Conservation (phyloP, 495 filamentous ascomycete genomes). For the Oleoguttula mirabilis region DNA sequence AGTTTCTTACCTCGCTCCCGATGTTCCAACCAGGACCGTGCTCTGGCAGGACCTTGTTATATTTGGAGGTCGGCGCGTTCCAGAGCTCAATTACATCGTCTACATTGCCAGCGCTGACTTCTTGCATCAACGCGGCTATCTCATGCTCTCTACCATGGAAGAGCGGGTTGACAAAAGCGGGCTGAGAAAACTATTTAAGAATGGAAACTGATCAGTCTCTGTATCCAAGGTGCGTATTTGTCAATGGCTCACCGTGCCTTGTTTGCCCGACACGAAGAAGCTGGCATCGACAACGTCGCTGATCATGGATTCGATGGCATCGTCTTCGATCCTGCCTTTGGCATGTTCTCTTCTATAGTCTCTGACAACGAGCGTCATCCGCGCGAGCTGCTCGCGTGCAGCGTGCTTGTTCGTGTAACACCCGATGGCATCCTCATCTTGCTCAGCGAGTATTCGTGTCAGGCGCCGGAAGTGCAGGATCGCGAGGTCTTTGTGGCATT, state of each 20-base stretch:
- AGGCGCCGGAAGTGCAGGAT: conserved; percentile 1
- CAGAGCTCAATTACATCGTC: conserved; percentile 3
- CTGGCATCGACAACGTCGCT: neutral
- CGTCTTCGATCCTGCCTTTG: neutral
- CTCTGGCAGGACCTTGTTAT: too few species aligned
- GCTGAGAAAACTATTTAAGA: conserved; percentile 1
- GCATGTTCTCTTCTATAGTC: neutral
- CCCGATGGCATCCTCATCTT: neutral
- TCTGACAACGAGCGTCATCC: conserved; percentile 1
- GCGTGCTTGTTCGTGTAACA: neutral
- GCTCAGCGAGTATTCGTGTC: neutral
- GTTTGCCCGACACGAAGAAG: neutral
- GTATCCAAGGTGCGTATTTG: too few species aligned
- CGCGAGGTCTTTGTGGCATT: conserved; percentile 1
- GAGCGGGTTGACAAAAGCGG: conserved; percentile 1
- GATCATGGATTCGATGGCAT: neutral
- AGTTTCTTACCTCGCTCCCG: too few species aligned
- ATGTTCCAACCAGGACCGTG: too few species aligned
- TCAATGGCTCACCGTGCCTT: too few species aligned
- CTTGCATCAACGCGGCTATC: conserved; percentile 1
- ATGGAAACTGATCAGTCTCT: too few species aligned
- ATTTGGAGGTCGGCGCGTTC: conserved; percentile 1
- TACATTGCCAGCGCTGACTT: neutral
- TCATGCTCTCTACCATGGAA: neutral
- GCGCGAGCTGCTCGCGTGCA: conserved; percentile 3